Evolutionary conservation across 495 filamentous ascomycete species (phyloP), one percentile per base, ranked within the genome.

Genomic region (Aspergillus sclerotiicarbonarius): DNA sequence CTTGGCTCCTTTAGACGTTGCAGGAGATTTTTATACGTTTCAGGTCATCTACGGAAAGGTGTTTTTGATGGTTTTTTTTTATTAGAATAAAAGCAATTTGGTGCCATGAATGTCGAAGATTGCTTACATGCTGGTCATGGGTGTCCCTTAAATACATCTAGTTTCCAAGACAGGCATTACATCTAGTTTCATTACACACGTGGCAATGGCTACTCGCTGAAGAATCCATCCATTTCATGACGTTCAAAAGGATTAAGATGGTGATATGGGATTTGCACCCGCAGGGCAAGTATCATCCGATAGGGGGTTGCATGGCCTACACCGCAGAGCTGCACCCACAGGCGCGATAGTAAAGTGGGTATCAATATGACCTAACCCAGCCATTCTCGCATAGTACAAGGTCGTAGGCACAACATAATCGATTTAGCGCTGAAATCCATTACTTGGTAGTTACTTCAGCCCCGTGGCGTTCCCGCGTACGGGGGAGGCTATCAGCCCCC

Each of bases 21-120:
- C 25, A 32, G 16, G 25, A 54, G 59, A 49, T 41, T 51, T 47
- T 51, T 58, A 54, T 54, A 56, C 56, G 59, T 63, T 52, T 41
- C 52, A 60, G 57, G 43, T 62, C 54, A 63, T n/a, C n/a, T 41
- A 13, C 55, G 29, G 61, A 60, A 61, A 32, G 66, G 69, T 67
- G 65, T 67, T 64, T 58, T 66, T 69, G 62, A 73, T 70, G 65
- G 67, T 32, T 39, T 53, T 47, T 55, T 61, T 39, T 53, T 51
- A 50, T 61, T 65, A 62, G 60, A 63, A 56, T 33, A 59, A 62
- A 62, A 59, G 52, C 39, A 58, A 55, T 29, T 15, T 30, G 31
- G 31, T 35, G 18, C 45, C 16, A 33, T 44, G 30, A 5, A 50
- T 39, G 29, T 48, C 53, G 45, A 33, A 18, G 25, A 16, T 49